Base-by-base conservation (phyloP, 1,284 basidiomycete species). In the Peniophora sp. region DNA sequence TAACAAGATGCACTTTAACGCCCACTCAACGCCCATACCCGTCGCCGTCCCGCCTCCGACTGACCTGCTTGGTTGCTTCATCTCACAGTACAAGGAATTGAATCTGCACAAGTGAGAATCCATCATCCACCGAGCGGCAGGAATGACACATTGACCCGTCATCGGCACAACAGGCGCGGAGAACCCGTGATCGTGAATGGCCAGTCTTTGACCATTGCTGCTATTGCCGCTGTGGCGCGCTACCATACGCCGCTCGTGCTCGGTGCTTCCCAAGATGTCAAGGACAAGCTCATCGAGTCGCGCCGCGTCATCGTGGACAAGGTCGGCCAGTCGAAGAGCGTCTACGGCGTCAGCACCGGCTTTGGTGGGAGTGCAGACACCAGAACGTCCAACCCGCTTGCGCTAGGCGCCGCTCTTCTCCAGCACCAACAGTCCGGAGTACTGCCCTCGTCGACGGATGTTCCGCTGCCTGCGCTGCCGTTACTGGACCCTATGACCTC, bases 301-400 rank as follows among this genome's bases (percentile, higher is more conserved):
- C 78, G 84, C 43, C 66, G 71, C 48, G 76, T 81, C 50, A 80
- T 92, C 47, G 69, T 76, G 24, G 71, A 74, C 59, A 88, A 89
- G 64, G 76, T 93, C 44, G 74, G 78, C 24, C 71, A 77, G 8
- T 80, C 82, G 18, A 75, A 79, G 52, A 87, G 83, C 57, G 75
- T 92, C 41, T 92, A 91, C 57, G 89, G 89, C 35, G 85, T 91
- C 32, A 84, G 84, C 41, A 91, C 89, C 15, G 89, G 89, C 46
- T 92, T 88, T 59, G 88, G 88, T 48, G 87, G 86, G 18, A 85
- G 81, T 57, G 81, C 81, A 6, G 79, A 83, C 62, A 90, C 86
- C 3, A 76, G 88, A 35, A 90, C 88, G 0, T 74, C 80, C 54
- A 69, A 86, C 54, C 79, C 85, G 39, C 62, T 84, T 54, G 69